Conservation (phyloP, 441 rosid species). For the Omphalea diandra region DNA sequence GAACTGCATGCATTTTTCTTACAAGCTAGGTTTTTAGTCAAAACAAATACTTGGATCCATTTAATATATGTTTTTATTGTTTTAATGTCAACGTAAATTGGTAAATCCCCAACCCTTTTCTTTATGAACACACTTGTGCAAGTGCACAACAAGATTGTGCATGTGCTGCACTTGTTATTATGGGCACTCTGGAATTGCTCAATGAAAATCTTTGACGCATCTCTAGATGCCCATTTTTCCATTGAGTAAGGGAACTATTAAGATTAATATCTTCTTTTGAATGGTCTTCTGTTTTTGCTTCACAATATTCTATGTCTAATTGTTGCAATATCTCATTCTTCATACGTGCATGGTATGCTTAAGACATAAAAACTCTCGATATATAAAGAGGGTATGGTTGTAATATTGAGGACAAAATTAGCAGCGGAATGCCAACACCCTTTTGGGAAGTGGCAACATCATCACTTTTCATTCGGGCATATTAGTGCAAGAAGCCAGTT, state of each 20-base stretch:
- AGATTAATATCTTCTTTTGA: background rate
- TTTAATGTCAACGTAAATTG: background rate
- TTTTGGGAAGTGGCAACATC: no score
- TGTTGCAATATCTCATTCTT: background rate
- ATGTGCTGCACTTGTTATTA: background rate
- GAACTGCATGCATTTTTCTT: background rate
- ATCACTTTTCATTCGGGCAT: no score
- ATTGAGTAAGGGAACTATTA: background rate
- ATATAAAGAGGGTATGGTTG: no score
- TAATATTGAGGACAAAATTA: no score
- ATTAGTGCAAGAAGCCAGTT: no score
- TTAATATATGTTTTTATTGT: background rate
- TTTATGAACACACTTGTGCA: background rate
- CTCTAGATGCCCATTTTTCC: background rate
- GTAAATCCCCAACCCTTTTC: background rate
- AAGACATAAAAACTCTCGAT: no score
- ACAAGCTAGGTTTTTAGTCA: constrained; percentile 6
- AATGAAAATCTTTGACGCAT: background rate
- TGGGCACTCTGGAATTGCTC: background rate
- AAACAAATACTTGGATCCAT: background rate
- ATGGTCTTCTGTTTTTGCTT: constrained; percentile 5
- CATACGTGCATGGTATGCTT: constrained; percentile 46
- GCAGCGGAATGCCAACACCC: no score
- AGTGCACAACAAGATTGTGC: background rate
- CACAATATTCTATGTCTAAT: background rate